A percentile compares a stretch with the other conserved stretches of the same genome.
Conservation (phyloP, 768 basidiomycete genomes). For the Candolleomyces aberdarensis region DNA sequence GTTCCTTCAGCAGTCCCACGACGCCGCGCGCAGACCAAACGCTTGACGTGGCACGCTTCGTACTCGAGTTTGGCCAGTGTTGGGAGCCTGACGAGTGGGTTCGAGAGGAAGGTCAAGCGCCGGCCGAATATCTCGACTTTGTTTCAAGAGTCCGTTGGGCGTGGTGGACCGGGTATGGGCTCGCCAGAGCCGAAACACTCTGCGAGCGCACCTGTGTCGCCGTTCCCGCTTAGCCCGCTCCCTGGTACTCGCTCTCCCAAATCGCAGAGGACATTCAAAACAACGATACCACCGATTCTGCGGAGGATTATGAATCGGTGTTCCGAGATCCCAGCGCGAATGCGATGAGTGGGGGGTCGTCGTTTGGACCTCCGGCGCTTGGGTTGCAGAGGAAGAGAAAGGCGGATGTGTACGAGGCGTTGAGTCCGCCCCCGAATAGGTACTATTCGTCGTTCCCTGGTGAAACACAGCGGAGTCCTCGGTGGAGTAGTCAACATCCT, state of each 20-base stretch:
- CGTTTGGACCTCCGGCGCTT: constrained; percentile 63
- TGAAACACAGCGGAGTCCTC: background rate
- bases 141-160: constrained; percentile 20
- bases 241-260: constrained; percentile 12
- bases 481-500: background rate
- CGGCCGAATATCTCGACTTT: constrained; percentile 51
- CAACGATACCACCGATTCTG: too few species aligned
- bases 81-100: constrained; percentile 42
- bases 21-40: constrained; percentile 43
- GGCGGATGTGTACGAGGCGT: constrained; percentile 44
- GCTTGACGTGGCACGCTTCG: constrained; percentile 72
- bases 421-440: background rate
- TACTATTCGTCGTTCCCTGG: background rate
- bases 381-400: constrained; percentile 54
- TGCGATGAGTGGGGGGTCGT: constrained; percentile 24
- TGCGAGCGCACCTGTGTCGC: constrained; percentile 27
- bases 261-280: constrained; percentile 12
- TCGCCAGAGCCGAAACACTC: constrained; percentile 2
- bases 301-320: background rate
- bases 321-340: constrained; percentile 33
- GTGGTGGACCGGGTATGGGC: background rate
- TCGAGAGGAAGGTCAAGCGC: constrained; percentile 48
- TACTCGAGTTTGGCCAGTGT: constrained; percentile 49
- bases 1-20: constrained; percentile 19
- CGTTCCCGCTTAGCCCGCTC: constrained; percentile 16